Base-by-base conservation (phyloP, 129 eudicot genomes). In the Oenanthe sinensis region DNA sequence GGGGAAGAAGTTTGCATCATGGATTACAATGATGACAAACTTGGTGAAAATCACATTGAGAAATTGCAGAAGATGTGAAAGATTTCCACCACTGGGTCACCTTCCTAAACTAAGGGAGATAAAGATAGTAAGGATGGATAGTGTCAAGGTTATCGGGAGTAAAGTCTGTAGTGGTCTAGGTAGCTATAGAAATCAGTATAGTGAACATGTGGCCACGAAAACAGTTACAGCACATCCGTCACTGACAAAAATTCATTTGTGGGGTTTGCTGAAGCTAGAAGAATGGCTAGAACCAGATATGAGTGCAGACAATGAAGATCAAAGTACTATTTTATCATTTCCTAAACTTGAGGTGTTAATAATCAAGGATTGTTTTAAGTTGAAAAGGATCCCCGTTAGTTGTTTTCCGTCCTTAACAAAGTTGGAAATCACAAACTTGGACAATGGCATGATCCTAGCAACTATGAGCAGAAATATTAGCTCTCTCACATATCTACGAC, bases 281-380 rank as follows among this genome's bases (percentile, higher is more conserved):
- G 77, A 77, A 45, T 82, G 85, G 85, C 73, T 40, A 11, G 81
- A 54, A 16, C 24, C 45, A 5, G n/a, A n/a, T n/a, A 62, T 44
- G 37, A 0, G 54, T 14, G n/a, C 1, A 47, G 39, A 8, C 15
- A 11, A 62, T 62, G 15, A 54, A 43, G 48, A 11, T 43, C 30
- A 7, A 73, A 58, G 45, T 71, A 78, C 33, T 43, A 52, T 22
- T 17, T 22, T 55, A 55, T 55, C 26, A 20, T 55, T 55, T 17
- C 79, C 83, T 63, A 58, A 55, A 19, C 83, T 81, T 22, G 75
- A 54, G 79, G 39, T 14, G 19, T 63, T 81, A 63, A 14, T 0
- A 11, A 55, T 81, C 7, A 1, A 8, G 5, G 46, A 4, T 6
- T 81, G 79, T 40, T 74, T 74, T 3, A 19, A 58, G 10, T 9